A percentile compares a stretch with the other conserved stretches of the same genome.
Conservation (phyloP, 2,329 filamentous ascomycete species). For the Gaeumannomyces tritici region DNA sequence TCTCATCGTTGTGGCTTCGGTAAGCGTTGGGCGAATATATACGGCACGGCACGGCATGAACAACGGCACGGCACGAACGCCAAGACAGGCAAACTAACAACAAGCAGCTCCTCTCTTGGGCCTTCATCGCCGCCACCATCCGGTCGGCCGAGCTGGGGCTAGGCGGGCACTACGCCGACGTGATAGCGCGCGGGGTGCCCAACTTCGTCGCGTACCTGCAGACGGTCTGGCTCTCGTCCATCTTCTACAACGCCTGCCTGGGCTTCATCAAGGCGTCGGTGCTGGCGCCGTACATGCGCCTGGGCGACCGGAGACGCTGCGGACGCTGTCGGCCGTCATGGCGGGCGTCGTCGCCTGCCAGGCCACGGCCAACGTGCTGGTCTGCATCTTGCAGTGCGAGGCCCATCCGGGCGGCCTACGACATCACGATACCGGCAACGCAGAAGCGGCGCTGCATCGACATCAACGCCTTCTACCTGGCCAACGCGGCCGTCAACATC, state of each 20-base stretch:
- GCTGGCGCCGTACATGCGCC: slow-evolving; percentile 25
- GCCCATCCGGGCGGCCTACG: neutral
- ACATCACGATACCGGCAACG: neutral
- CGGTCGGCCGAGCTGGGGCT: neutral
- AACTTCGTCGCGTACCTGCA: slow-evolving; percentile 7
- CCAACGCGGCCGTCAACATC: slow-evolving; percentile 16
- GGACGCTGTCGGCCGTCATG: slow-evolving; percentile 54
- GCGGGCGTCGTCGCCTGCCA: slow-evolving; percentile 70
- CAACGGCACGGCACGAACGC: neutral
- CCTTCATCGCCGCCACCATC: neutral
- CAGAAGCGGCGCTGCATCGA: slow-evolving; percentile 7
- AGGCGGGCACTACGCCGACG: neutral
- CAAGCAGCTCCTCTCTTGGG: neutral
- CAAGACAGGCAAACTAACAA: neutral
- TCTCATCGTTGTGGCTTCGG: neutral
- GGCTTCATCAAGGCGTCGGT: slow-evolving; percentile 26
- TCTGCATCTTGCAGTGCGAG: slow-evolving; percentile 1
- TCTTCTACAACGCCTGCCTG: slow-evolving; percentile 25
- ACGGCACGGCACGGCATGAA: too few species aligned
- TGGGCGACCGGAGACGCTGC: slow-evolving; percentile 10
- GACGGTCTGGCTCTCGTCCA: slow-evolving; percentile 26
- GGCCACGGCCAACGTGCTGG: slow-evolving; percentile 53
- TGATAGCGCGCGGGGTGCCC: neutral
- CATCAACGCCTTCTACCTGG: slow-evolving; percentile 9
- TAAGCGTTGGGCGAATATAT: neutral